Evolutionary conservation across 202 grass and related monocot species (phyloP), one percentile per base, ranked within the genome.

Genomic region (Panicum virgatum): DNA sequence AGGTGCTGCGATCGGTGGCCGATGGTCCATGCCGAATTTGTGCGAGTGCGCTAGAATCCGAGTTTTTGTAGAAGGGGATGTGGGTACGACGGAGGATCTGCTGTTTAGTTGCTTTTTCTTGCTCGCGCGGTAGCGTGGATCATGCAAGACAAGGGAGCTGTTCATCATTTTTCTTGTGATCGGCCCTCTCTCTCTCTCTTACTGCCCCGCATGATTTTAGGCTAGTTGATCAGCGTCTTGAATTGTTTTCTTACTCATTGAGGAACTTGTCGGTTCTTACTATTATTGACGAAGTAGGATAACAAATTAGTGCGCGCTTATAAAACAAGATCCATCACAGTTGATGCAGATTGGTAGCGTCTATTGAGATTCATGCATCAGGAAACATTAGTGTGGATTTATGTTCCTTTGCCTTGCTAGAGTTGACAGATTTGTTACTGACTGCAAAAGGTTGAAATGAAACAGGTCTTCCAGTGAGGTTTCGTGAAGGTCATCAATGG

Each of bases 401-500:
- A 42, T 57, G 9, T 32, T 66, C 0, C 16, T 43, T 30, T 65
- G 13, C 25, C 34, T 75, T 32, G 23, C 4, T 38, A 32, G 51
- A 64, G n/a, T 40, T 43, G 15, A 53, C 15, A 40, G 40, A 32
- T 83, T 12, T 57, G n/a, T 57, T 53, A 76, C 72, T 84, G 39
- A 84, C 26, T 56, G 42, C 50, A 38, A 58, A 46, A 19, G 1
- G 3, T 76, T 76, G 23, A 67, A 66, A 58, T 83, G 18, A 23
- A 66, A 58, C 72, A 84, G 72, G 62, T 84, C 38, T 57, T 66
- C 19, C 12, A 20, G 72, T 5, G 23, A 51, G 68, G n/a, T 53
- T 65, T 45, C 12, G 22, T 58, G 29, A n/a, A 70, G 53, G 11
- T 71, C 54, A 42, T 12, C 54, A 83, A 84, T 88, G 89, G 89